Conservation (phyloP, 1,284 basidiomycete genomes). For the Fomitopsis palustris region DNA sequence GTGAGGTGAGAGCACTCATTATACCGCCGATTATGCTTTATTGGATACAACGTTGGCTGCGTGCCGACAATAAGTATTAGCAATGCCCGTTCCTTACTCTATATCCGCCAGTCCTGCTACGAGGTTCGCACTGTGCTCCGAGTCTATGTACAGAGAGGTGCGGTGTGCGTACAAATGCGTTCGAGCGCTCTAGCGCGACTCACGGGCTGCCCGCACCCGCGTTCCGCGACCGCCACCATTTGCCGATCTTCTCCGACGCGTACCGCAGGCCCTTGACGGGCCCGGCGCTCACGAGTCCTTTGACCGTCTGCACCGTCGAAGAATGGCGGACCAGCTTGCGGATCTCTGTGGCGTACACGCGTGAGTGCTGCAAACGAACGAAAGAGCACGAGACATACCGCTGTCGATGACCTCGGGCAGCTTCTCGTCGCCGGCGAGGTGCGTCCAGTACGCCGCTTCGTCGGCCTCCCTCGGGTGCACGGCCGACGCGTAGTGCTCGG, state of each 20-base stretch:
- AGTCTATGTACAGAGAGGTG: not conserved
- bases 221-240: constrained; percentile 67
- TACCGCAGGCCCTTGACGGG: constrained; percentile 78
- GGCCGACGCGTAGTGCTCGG: constrained; percentile 43
- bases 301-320: constrained; percentile 81
- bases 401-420: constrained; percentile 54
- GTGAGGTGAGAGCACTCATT: constrained; percentile 4
- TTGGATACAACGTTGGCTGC: constrained; percentile 9
- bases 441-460: constrained; percentile 74
- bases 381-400: constrained; percentile 41
- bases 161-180: not conserved
- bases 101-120: not conserved
- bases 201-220: constrained; percentile 2
- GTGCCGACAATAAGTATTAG: constrained; percentile 3
- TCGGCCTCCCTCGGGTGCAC: constrained; percentile 43
- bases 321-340: constrained; percentile 76
- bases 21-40: constrained; percentile 3
- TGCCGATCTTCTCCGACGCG: constrained; percentile 70
- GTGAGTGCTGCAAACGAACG: not conserved
- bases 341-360: constrained; percentile 51
- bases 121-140: not conserved
- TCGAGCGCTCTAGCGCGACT: not conserved
- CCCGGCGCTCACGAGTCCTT: constrained; percentile 85
- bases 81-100: constrained; percentile 3
- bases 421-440: constrained; percentile 61